Conservation (phyloP, 164 flowering plant genomes). For the Nelumbo lutea region DNA sequence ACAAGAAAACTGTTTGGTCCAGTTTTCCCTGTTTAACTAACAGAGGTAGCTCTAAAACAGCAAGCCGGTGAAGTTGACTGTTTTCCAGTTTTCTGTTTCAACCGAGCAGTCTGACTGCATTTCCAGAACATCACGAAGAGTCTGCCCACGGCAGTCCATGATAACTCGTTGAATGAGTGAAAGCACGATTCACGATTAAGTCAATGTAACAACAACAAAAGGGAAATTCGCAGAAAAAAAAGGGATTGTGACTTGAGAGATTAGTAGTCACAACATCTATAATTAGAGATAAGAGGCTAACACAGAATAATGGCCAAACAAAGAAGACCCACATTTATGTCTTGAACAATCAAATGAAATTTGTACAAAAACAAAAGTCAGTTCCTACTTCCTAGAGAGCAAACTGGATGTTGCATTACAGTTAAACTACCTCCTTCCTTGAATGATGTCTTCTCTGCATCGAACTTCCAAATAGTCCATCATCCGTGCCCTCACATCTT, state of each 20-base stretch:
- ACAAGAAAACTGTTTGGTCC: too few species aligned
- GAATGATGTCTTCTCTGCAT: slow-evolving; percentile 10
- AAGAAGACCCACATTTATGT: slow-evolving; percentile 20
- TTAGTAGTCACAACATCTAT: background rate
- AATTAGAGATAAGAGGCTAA: slow-evolving; percentile 6
- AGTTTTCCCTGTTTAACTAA: too few species aligned
- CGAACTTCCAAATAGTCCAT: slow-evolving; percentile 6
- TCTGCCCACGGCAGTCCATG: too few species aligned
- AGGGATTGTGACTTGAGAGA: background rate
- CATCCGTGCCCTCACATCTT: background rate
- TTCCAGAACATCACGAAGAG: too few species aligned
- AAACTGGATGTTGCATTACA: slow-evolving; percentile 9
- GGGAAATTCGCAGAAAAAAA: background rate
- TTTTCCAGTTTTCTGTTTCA: too few species aligned
- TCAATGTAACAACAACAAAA: background rate
- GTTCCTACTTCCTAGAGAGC: slow-evolving; percentile 3
- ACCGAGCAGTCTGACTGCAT: too few species aligned
- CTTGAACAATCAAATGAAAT: slow-evolving; percentile 31
- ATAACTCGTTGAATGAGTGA: background rate
- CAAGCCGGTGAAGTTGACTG: too few species aligned
- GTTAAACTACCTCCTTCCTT: slow-evolving; percentile 6
- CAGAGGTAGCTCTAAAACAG: too few species aligned
- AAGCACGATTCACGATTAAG: background rate
- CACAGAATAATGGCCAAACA: slow-evolving; percentile 12
- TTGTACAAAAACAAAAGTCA: slow-evolving; percentile 28